Percentiles rank a stretch among this genome's conserved stretches.
Evolutionary conservation across 208 protist species (phyloP).

Genomic region (Sergeia podlipaevii): DNA sequence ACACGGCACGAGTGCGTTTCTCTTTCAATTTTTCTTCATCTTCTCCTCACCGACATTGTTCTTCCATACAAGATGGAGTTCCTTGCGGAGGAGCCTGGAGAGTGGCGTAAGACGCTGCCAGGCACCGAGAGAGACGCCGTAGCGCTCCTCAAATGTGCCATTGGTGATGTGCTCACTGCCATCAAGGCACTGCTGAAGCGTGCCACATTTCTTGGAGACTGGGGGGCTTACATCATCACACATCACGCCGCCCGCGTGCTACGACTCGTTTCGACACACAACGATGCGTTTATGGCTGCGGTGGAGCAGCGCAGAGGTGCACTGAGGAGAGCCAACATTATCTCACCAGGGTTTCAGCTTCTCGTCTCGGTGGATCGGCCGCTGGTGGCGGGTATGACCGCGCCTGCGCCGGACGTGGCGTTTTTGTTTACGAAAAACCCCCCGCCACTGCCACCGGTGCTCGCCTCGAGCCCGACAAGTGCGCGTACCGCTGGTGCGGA

Average conservation of each 20-base stretch:
- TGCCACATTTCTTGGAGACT: slow-evolving; percentile 29
- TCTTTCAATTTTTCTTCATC: slow-evolving; percentile 27
- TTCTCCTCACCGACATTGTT: slow-evolving; percentile 29
- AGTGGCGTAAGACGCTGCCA: too few relatives aligned
- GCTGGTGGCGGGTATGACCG: slow-evolving; percentile 17
- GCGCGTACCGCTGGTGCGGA: too few relatives aligned
- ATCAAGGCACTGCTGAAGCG: slow-evolving; percentile 17
- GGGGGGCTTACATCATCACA: slow-evolving; percentile 27
- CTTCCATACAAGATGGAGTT: slow-evolving; percentile 54
- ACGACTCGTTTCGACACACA: slow-evolving; percentile 14
- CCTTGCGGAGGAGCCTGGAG: slow-evolving; percentile 1
- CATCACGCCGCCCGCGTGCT: slow-evolving; percentile 17
- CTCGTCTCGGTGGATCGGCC: slow-evolving; percentile 15
- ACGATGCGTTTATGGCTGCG: slow-evolving; percentile 5
- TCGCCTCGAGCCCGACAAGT: not conserved
- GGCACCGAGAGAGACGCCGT: slow-evolving; percentile 37
- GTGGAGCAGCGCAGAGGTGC: slow-evolving; percentile 6
- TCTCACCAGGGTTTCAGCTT: slow-evolving; percentile 8
- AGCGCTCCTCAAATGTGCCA: slow-evolving; percentile 28
- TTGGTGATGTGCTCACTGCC: slow-evolving; percentile 28
- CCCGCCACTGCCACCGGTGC: not conserved
- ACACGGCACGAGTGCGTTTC: slow-evolving; percentile 26
- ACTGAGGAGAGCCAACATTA: not conserved
- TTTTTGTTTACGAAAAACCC: slow-evolving; percentile 15
- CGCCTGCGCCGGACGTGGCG: slow-evolving; percentile 13